Percentiles rank a stretch among this genome's conserved stretches.
These are phyloP conservation scores for Pythium brachiatum DNA, from an alignment of 352 stramenopile species.

Conservation along the genomic window DNA sequence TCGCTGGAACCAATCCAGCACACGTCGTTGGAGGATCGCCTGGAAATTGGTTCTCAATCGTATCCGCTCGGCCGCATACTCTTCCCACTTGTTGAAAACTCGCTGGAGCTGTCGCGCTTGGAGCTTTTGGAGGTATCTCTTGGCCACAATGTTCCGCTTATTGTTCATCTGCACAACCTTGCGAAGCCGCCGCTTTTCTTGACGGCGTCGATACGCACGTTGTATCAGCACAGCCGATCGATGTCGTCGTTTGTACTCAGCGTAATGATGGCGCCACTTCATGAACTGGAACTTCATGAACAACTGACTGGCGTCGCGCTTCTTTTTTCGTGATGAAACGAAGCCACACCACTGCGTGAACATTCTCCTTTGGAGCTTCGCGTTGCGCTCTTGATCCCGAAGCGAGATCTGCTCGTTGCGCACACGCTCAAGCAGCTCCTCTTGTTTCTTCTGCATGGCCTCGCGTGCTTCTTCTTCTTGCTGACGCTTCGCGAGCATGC, in stretches of 20 bases:
- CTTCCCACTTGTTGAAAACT: constrained; percentile 58
- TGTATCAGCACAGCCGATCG: constrained; percentile 41
- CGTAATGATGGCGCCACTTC: constrained; percentile 48
- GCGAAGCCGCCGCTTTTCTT: constrained; percentile 26
- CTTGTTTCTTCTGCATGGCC: constrained; percentile 40
- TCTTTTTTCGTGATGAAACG: constrained; percentile 31
- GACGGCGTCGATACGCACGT: constrained; percentile 21
- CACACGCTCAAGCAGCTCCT: constrained; percentile 45
- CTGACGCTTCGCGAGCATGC: constrained; percentile 47
- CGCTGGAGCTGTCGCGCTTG: constrained; percentile 40
- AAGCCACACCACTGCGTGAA: constrained; percentile 41
- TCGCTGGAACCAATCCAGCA: constrained; percentile 40
- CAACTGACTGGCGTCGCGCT: constrained; percentile 44
- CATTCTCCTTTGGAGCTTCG: constrained; percentile 24
- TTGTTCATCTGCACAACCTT: constrained; percentile 40
- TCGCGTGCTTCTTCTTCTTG: constrained; percentile 43
- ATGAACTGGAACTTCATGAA: constrained; percentile 68
- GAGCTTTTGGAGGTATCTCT: constrained; percentile 55
- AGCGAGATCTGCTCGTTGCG: constrained; percentile 47
- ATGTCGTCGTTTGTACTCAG: constrained; percentile 25
- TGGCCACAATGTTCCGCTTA: constrained; percentile 53
- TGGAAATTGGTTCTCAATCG: constrained; percentile 45
- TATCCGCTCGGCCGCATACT: constrained; percentile 36
- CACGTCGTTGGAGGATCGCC: constrained; percentile 39
- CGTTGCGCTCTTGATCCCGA: constrained; percentile 27